Evolutionary conservation across 202 grass and related monocot species (phyloP).

Genomic region (Sporobolus alterniflorus): DNA sequence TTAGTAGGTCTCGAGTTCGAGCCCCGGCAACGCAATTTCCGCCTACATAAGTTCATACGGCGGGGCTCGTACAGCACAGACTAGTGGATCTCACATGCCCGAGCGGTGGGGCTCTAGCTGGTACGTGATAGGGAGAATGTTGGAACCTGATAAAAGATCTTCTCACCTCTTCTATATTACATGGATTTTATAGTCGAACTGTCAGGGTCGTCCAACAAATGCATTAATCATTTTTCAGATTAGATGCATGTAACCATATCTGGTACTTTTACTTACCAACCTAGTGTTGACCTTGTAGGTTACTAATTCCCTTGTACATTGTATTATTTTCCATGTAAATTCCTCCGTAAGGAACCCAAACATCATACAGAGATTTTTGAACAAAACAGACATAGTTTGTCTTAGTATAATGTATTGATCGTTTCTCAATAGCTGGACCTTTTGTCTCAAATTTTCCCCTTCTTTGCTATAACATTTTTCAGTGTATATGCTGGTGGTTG

Average conservation of each 20-base stretch:
- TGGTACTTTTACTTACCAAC: constrained; percentile 10
- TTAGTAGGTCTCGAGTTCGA: too few species aligned
- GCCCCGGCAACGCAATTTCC: too few species aligned
- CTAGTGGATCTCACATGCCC: too few species aligned
- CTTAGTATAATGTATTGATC: background rate
- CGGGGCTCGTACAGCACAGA: too few species aligned
- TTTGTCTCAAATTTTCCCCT: background rate
- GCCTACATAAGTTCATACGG: too few species aligned
- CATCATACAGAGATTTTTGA: constrained; percentile 27
- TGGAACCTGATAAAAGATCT: too few species aligned
- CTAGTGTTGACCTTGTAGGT: background rate
- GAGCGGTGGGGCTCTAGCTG: too few species aligned
- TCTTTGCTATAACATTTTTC: background rate
- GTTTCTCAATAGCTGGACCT: background rate
- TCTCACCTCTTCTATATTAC: too few species aligned
- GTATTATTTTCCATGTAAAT: constrained; percentile 50
- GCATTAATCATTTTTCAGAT: background rate
- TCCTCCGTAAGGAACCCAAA: constrained; percentile 24
- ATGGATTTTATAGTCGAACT: too few species aligned
- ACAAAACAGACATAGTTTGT: background rate
- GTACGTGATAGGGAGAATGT: too few species aligned
- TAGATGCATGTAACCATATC: constrained; percentile 42
- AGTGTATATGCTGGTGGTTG: background rate
- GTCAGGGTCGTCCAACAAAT: too few species aligned
- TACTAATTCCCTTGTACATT: constrained; percentile 13